Percentiles rank a stretch among this genome's conserved stretches.
phyloP scores from a whole-genome alignment of 352 stramenopile genomes.

The Pythium sukuiense region DNA sequence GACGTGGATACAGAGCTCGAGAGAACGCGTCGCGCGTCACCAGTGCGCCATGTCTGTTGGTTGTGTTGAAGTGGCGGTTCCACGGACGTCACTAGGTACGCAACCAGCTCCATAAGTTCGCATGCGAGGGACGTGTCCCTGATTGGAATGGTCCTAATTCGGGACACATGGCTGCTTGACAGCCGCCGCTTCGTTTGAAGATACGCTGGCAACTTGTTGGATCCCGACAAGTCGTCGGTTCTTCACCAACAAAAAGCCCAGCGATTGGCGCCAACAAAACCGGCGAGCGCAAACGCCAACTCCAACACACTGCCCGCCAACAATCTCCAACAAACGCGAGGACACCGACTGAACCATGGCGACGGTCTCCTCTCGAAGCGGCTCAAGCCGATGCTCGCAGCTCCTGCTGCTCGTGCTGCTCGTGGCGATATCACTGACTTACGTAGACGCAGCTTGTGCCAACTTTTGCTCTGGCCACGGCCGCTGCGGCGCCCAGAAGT shows the following conservation, averaged over 20 bases:
- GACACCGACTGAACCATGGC: background rate
- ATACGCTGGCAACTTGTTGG: conserved; percentile 1
- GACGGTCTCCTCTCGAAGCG: background rate
- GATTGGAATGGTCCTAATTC: background rate
- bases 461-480: conserved; percentile 69
- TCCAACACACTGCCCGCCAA: background rate
- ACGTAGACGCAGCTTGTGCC: conserved; percentile 40
- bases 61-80: conserved; percentile 7
- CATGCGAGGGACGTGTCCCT: background rate
- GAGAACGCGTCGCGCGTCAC: background rate
- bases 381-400: background rate
- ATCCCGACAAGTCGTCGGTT: background rate
- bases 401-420: background rate
- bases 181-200: background rate
- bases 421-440: background rate
- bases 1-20: conserved; percentile 1
- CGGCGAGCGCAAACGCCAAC: background rate
- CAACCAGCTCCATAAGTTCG: background rate
- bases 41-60: background rate
- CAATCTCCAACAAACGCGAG: background rate
- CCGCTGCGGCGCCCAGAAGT: conserved; percentile 50
- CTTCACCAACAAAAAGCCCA: background rate
- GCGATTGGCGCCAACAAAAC: background rate
- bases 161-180: too few species aligned
- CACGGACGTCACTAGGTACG: background rate